Percentiles rank a stretch among this genome's conserved stretches.
These are phyloP conservation scores for Austropuccinia psidii DNA, from an alignment of 1,284 basidiomycete species.

Conservation along the genomic window DNA sequence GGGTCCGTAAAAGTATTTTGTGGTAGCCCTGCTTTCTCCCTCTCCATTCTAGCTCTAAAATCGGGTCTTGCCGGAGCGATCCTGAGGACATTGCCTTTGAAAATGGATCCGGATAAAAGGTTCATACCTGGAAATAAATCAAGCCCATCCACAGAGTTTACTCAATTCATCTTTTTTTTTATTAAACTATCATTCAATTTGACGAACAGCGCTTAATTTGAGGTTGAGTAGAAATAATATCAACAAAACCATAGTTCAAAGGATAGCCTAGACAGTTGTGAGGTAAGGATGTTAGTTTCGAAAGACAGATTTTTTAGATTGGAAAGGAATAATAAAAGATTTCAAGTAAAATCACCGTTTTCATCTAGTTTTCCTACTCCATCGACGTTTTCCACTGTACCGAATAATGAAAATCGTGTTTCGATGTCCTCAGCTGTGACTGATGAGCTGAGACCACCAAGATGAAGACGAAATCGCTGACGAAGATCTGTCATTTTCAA, in stretches of 20 bases:
- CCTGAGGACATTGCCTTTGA: conserved; percentile 72
- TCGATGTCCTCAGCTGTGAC: conserved; percentile 58
- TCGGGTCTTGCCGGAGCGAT: conserved; percentile 69
- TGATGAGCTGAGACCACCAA: conserved; percentile 63
- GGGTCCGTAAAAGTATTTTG: background rate
- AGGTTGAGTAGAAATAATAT: conserved; percentile 58
- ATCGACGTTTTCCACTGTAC: conserved; percentile 59
- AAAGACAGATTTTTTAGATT: too few relatives aligned
- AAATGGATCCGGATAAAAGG: conserved; percentile 64
- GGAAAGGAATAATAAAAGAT: too few relatives aligned
- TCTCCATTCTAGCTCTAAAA: conserved; percentile 56
- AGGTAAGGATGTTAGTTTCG: too few relatives aligned
- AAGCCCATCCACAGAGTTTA: conserved; percentile 15
- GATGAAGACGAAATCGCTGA: conserved; percentile 55
- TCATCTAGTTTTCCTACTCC: conserved; percentile 61
- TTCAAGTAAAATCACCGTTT: conserved; percentile 53
- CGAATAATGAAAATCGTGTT: conserved; percentile 59
- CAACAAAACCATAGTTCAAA: conserved; percentile 64
- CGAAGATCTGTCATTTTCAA: too few relatives aligned
- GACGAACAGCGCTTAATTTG: conserved; percentile 60
- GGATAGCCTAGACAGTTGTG: conserved; percentile 51
- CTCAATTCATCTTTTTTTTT: conserved; percentile 31
- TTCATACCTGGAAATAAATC: conserved; percentile 57
- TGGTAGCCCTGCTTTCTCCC: conserved; percentile 42
- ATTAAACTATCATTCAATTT: background rate